Evolutionary conservation across 768 basidiomycete genomes (phyloP), one percentile per base, ranked within the genome.

Genomic region (Hericium erinaceus): DNA sequence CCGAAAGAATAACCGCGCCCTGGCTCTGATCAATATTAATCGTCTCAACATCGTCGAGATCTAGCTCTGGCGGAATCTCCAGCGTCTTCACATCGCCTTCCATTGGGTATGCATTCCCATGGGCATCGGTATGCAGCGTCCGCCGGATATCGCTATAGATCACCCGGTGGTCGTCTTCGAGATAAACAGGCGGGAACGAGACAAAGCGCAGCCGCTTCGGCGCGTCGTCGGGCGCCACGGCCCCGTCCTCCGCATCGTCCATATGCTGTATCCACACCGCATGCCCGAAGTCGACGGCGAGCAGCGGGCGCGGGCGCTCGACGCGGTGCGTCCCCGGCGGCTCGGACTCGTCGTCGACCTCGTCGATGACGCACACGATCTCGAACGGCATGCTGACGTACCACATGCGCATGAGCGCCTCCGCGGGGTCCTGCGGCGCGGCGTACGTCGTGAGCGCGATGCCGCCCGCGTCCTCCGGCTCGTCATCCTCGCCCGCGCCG

Each of bases 211-310:
- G 69, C 57, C 80, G 76, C 61, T 82, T 87, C 16, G 71, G 69
- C 1, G 76, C 75, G 11, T 41, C 37, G 39, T 60, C 61, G 13
- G 52, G 54, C 20, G 65, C 51, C 33, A 67, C 68, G 5, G 63
- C 64, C 49, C 49, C 49, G 20, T 24, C 24, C 3, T 51, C 57
- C 48, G 67, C 12, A 71, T 54, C 54, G 62, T 70, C 74, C 61
- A 61, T 65, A 64, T 83, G 81, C 64, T 89, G 86, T 50, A 94
- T 81, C 81, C 90, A 88, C 39, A 90, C 85, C 16, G 92, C 87
- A 64, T 92, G 90, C 44, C 89, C 89, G 72, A 94, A 95, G 66
- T 94, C 83, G 7, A 93, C 85, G 0, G 87, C 87, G n/a, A 89
- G 81, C 13, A 89, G 75, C 22, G 86, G 86, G 2, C 86, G 75